These are phyloP conservation scores for Metarhizium guizhouense DNA, from an alignment of 2,329 filamentous ascomycete species.

Conservation along the genomic window DNA sequence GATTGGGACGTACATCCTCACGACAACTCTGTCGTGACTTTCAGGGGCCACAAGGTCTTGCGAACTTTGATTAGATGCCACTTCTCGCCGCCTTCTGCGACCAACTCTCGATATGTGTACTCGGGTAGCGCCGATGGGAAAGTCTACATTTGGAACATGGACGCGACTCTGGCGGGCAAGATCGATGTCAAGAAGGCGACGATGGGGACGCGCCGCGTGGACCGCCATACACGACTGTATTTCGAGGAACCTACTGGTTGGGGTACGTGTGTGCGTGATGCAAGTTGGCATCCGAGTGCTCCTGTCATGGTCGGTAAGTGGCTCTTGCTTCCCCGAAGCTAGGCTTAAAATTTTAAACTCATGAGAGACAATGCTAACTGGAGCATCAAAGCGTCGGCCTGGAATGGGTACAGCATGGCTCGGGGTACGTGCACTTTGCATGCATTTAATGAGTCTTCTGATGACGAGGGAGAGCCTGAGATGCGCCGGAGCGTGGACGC, in stretches of 20 bases:
- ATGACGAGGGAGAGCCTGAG: slow-evolving; percentile 54
- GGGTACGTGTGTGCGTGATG: slow-evolving; percentile 77
- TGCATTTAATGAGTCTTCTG: slow-evolving; percentile 60
- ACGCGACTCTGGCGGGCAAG: slow-evolving; percentile 69
- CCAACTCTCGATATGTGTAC: slow-evolving; percentile 88
- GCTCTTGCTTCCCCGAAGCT: background rate
- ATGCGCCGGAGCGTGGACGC: slow-evolving; percentile 51
- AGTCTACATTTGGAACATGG: slow-evolving; percentile 87
- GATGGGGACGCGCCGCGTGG: slow-evolving; percentile 47
- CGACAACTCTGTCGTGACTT: slow-evolving; percentile 90
- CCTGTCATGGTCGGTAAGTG: slow-evolving; percentile 62
- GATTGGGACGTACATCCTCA: slow-evolving; percentile 56
- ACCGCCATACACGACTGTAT: slow-evolving; percentile 45
- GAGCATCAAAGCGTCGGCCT: slow-evolving; percentile 57
- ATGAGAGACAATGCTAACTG: background rate
- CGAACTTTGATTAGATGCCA: slow-evolving; percentile 91
- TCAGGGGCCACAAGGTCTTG: slow-evolving; percentile 80
- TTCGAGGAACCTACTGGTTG: slow-evolving; percentile 50
- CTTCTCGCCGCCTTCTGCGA: slow-evolving; percentile 80
- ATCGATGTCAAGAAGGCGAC: slow-evolving; percentile 73
- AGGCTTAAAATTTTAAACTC: no score
- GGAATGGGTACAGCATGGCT: slow-evolving; percentile 69
- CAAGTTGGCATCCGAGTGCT: slow-evolving; percentile 81
- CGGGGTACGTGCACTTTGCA: slow-evolving; percentile 71
- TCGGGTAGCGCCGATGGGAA: slow-evolving; percentile 83